Conservation (phyloP, 768 basidiomycete genomes). For the Aureoboletus auriporus region DNA sequence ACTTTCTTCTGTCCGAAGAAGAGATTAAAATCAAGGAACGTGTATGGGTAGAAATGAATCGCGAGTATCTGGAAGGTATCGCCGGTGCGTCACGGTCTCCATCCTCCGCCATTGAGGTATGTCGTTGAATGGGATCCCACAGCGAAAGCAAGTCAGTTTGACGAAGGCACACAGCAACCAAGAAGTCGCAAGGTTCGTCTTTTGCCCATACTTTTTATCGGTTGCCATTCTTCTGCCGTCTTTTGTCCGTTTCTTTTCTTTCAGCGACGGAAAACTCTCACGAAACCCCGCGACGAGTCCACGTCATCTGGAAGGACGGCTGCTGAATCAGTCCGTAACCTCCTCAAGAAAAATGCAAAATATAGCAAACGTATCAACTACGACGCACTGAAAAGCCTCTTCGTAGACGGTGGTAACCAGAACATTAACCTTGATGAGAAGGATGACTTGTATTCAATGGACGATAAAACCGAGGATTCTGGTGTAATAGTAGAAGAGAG, state of each 20-base stretch:
- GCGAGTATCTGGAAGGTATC: slow-evolving; percentile 83
- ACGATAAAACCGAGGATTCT: slow-evolving; percentile 41
- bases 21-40: slow-evolving; percentile 86
- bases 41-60: slow-evolving; percentile 92
- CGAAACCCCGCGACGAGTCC: slow-evolving; percentile 69
- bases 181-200: slow-evolving; percentile 79
- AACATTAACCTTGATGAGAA: slow-evolving; percentile 36
- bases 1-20: slow-evolving; percentile 70
- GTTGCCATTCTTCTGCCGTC: slow-evolving; percentile 9
- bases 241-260: slow-evolving; percentile 9
- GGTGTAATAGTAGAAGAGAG: slow-evolving; percentile 37
- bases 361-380: slow-evolving; percentile 96
- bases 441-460: slow-evolving; percentile 51
- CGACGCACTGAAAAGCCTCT: slow-evolving; percentile 78
- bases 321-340: slow-evolving; percentile 34
- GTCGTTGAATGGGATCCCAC: slow-evolving; percentile 44
- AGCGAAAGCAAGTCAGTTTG: slow-evolving; percentile 67
- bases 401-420: slow-evolving; percentile 41
- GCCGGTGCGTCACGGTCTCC: slow-evolving; percentile 45
- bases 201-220: slow-evolving; percentile 26
- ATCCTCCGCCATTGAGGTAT: slow-evolving; percentile 6
- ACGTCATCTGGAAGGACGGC: slow-evolving; percentile 42
- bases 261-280: slow-evolving; percentile 65
- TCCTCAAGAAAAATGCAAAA: slow-evolving; percentile 80
- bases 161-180: slow-evolving; percentile 35